Conservation (phyloP, 169 alveolate genomes). For the Cryptosporidium xiaoi region DNA sequence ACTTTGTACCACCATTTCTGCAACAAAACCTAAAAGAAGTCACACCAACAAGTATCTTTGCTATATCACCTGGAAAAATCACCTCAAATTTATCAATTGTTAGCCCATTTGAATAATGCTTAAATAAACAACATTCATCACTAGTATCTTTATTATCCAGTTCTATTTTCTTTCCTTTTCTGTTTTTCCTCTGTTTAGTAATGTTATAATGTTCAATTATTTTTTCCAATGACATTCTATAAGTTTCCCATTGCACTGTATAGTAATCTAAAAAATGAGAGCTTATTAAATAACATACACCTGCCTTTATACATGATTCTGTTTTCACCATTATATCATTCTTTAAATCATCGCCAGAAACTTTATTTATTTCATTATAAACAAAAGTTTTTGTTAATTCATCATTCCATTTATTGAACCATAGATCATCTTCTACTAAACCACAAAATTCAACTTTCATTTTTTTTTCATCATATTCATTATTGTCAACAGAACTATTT, state of each 20-base stretch:
- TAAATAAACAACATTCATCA: not conserved
- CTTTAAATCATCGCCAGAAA: not conserved
- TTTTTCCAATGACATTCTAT: constrained; percentile 8
- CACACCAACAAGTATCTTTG: constrained; percentile 33
- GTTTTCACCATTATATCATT: constrained; percentile 3
- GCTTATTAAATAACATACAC: not conserved
- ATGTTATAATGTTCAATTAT: not conserved
- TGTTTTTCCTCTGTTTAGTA: constrained; percentile 6
- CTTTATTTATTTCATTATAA: not conserved
- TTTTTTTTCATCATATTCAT: not conserved
- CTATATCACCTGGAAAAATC: constrained; percentile 43
- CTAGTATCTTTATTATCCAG: not conserved
- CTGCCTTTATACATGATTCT: constrained; percentile 21
- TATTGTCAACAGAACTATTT: not conserved
- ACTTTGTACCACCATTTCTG: not conserved
- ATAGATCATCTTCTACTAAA: not conserved
- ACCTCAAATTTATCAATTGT: constrained; percentile 28
- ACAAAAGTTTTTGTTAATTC: not conserved
- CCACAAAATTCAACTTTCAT: too few species aligned
- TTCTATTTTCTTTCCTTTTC: not conserved
- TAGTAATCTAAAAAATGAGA: constrained; percentile 3
- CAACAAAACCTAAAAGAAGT: constrained; percentile 16
- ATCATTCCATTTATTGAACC: constrained; percentile 28
- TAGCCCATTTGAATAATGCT: not conserved
- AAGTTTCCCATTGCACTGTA: constrained; percentile 67